Percentiles rank a stretch among this genome's conserved stretches.
These are phyloP conservation scores for Wolfiporia cocos DNA, from an alignment of 1,284 basidiomycete genomes.

Conservation along the genomic window DNA sequence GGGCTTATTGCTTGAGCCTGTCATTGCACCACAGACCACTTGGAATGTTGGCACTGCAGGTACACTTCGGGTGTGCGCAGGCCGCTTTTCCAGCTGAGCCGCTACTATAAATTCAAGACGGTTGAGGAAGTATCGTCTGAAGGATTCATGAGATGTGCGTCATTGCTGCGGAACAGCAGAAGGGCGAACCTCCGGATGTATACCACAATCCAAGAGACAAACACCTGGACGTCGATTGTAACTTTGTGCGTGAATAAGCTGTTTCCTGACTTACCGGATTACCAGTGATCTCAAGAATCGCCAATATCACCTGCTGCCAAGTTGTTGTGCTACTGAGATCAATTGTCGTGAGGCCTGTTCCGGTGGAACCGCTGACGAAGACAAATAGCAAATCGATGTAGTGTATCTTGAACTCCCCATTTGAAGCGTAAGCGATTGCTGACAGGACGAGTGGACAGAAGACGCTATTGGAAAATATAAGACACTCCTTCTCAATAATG, in stretches of 20 bases:
- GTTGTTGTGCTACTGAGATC: conserved; percentile 66
- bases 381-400: conserved; percentile 72
- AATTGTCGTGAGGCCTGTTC: conserved; percentile 69
- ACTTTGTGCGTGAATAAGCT: background rate
- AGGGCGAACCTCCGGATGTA: conserved; percentile 25
- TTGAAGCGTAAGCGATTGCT: conserved; percentile 62
- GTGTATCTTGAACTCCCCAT: conserved; percentile 50
- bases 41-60: too few species aligned
- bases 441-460: conserved; percentile 65
- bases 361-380: conserved; percentile 72
- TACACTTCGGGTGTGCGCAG: too few species aligned
- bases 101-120: conserved; percentile 66
- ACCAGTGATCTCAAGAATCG: conserved; percentile 61
- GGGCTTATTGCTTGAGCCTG: too few species aligned
- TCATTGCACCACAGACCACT: too few species aligned
- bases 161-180: too few species aligned
- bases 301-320: conserved; percentile 71
- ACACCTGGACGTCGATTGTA: conserved; percentile 15
- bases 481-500: background rate
- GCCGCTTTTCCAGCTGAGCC: conserved; percentile 9
- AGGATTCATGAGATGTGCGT: background rate
- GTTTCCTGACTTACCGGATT: conserved; percentile 41
- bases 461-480: conserved; percentile 36
- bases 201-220: conserved; percentile 29
- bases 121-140: conserved; percentile 67